These are phyloP conservation scores for Erythrobasidium hasegawianum DNA, from an alignment of 1,284 basidiomycete species.

Conservation along the genomic window DNA sequence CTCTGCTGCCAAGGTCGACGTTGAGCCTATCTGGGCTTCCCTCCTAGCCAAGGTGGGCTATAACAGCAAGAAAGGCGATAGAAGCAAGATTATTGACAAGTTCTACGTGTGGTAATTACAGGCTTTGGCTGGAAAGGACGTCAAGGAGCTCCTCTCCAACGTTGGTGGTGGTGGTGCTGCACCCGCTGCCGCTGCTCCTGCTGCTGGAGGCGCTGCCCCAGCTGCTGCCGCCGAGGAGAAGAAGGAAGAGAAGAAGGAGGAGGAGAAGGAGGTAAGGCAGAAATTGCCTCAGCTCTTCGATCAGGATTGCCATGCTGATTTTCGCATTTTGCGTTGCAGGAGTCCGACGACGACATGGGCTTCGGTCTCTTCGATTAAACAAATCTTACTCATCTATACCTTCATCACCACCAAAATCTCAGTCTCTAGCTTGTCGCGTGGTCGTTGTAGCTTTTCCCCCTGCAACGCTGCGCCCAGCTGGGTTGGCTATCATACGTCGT, in stretches of 20 bases:
- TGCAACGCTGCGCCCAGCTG: no score
- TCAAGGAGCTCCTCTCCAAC: conserved; percentile 37
- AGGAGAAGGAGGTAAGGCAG: conserved; percentile 35
- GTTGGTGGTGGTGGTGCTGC: conserved; percentile 35
- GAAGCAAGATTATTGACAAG: background rate
- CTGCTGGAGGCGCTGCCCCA: conserved; percentile 31
- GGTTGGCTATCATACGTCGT: no score
- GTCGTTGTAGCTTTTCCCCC: no score
- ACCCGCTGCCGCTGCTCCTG: conserved; percentile 32
- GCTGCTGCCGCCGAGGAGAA: conserved; percentile 32
- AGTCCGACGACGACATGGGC: conserved; percentile 40
- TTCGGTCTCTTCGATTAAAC: conserved; percentile 40
- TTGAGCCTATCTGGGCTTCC: conserved; percentile 96
- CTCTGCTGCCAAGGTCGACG: conserved; percentile 73
- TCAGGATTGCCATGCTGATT: background rate
- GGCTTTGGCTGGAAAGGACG: conserved; percentile 36
- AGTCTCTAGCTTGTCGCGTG: no score
- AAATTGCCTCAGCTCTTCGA: background rate
- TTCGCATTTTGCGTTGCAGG: background rate
- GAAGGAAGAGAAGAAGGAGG: conserved; percentile 36
- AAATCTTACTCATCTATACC: conserved; percentile 7
- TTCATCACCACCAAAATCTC: background rate
- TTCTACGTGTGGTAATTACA: background rate
- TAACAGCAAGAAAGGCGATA: background rate
- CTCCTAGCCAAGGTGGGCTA: conserved; percentile 73